These are phyloP conservation scores for Talaromyces verruculosus DNA, from an alignment of 2,329 filamentous ascomycete genomes.

Conservation along the genomic window DNA sequence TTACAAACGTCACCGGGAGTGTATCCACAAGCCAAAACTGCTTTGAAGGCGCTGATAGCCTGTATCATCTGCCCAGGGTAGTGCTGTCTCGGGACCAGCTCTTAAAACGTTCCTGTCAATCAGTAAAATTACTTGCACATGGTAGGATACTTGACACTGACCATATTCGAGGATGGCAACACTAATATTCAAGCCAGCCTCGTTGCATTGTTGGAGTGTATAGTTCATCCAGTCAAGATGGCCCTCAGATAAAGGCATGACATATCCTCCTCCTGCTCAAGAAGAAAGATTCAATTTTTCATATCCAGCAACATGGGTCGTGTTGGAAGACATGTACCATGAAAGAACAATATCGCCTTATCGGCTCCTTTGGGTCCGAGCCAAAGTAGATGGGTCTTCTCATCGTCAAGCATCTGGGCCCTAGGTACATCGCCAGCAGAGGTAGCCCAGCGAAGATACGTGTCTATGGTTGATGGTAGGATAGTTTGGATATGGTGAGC, in stretches of 20 bases:
- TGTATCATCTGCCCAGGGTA: background rate
- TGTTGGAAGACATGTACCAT: too few species aligned
- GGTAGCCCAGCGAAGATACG: too few species aligned
- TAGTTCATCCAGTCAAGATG: background rate
- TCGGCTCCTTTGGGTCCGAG: too few species aligned
- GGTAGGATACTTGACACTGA: background rate
- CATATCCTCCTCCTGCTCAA: background rate
- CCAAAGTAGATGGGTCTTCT: too few species aligned
- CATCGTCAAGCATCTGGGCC: too few species aligned
- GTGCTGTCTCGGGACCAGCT: background rate
- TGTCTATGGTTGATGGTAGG: too few species aligned
- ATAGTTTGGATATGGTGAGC: too few species aligned
- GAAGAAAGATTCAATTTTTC: too few species aligned
- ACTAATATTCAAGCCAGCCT: background rate
- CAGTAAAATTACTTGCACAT: background rate
- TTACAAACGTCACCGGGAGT: background rate
- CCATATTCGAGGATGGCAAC: background rate
- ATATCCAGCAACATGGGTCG: too few species aligned
- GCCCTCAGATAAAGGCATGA: background rate
- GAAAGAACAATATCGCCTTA: too few species aligned
- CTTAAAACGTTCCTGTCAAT: background rate
- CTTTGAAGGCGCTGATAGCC: background rate
- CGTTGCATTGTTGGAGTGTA: background rate
- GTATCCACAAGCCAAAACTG: background rate
- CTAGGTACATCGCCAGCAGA: too few species aligned